phyloP scores from a whole-genome alignment of 257 asterid species.

The Ilex aquifolium region DNA sequence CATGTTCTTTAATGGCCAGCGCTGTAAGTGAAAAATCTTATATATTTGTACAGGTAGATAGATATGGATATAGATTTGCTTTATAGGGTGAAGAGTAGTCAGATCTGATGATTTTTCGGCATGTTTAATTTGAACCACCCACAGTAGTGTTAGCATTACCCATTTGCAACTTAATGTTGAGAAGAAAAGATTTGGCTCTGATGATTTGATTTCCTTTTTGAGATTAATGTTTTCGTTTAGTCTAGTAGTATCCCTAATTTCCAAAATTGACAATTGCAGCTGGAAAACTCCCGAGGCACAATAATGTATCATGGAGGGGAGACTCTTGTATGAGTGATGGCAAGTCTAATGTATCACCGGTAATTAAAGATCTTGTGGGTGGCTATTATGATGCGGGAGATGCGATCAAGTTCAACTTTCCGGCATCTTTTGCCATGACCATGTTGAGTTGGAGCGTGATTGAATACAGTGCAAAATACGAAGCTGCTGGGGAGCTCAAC shows the following conservation, averaged over 20 bases:
- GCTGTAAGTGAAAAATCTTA: constrained; percentile 47
- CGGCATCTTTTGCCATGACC: constrained; percentile 87
- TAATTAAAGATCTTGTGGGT: constrained; percentile 68
- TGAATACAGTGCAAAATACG: constrained; percentile 77
- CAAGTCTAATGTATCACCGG: constrained; percentile 33
- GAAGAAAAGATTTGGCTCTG: too few relatives aligned
- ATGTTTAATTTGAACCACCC: not conserved
- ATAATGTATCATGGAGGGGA: constrained; percentile 95
- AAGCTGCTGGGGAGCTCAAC: constrained; percentile 88
- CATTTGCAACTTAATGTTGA: not conserved
- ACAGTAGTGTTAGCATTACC: not conserved
- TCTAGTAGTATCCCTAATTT: constrained; percentile 14
- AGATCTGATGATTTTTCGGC: not conserved
- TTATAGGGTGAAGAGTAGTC: too few relatives aligned
- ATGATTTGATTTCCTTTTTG: not conserved
- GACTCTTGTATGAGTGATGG: constrained; percentile 81
- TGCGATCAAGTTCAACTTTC: constrained; percentile 89
- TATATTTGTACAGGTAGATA: not conserved
- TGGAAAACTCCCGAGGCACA: constrained; percentile 85
- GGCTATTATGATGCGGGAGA: constrained; percentile 98
- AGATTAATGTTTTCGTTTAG: not conserved
- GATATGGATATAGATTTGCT: too few relatives aligned
- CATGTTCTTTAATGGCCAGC: constrained; percentile 93
- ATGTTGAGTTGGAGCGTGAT: constrained; percentile 99
- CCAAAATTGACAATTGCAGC: constrained; percentile 41